A percentile compares a stretch with the other conserved stretches of the same genome.
phyloP scores from a whole-genome alignment of 257 asterid species.

The Lycium barbarum region DNA sequence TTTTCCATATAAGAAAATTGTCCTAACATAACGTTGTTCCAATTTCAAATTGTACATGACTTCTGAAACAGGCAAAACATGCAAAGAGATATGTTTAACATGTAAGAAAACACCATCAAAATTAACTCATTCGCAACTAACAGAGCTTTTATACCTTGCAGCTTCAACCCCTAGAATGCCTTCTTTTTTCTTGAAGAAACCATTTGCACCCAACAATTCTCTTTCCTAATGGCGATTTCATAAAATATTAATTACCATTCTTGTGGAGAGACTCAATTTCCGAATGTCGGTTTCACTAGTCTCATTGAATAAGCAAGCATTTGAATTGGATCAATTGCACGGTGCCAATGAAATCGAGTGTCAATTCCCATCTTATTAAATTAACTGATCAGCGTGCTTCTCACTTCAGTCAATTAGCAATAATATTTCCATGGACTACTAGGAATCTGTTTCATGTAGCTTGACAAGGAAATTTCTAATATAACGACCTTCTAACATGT shows the following conservation, averaged over 20 bases:
- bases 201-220: background rate
- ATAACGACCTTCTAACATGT: background rate
- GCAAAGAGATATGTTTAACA: background rate
- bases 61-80: background rate
- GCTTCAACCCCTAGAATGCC: constrained; percentile 1
- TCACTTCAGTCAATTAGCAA: background rate
- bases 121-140: background rate
- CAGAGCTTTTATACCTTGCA: background rate
- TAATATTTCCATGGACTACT: background rate
- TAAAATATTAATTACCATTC: background rate
- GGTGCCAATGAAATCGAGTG: background rate
- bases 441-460: background rate
- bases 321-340: background rate
- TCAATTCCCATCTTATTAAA: background rate
- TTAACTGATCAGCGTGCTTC: background rate
- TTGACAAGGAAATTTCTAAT: background rate
- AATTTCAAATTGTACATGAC: background rate
- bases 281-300: background rate
- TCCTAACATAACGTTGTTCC: background rate
- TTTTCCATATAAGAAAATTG: background rate
- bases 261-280: background rate
- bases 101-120: background rate
- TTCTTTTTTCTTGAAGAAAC: constrained; percentile 18
- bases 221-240: background rate
- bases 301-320: background rate